Evolutionary conservation across 306 rosid genomes (phyloP), one percentile per base, ranked within the genome.

Genomic region (Gynostemma pentaphyllum): DNA sequence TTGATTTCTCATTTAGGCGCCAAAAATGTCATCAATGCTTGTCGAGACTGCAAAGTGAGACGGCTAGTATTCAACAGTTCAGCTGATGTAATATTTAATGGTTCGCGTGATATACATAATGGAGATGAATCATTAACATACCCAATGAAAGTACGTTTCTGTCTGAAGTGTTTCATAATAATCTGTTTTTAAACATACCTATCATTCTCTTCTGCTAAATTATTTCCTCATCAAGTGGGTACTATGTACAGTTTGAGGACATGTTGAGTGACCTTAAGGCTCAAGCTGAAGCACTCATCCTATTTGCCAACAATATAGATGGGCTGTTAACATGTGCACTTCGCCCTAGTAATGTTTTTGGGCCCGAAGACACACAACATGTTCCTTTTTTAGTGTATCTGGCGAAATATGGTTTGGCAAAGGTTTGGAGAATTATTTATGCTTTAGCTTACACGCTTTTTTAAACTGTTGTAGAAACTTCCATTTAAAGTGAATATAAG

Each of bases 241-340:
- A 61, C 68, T 64, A 64, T 79, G 62, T 81, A 74, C 85, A 87
- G 95, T 76, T 77, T 56, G 88, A 79, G 66, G 69, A 78, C 75
- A 73, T 71, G 53, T 67, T 80, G 67, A 76, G 79, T 75, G 97
- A 87, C 73, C 81, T 90, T 41, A 87, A 76, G 88, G 87, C 90
- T 73, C 95, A 90, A 76, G 95, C 94, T 55, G 95, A 90, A 70
- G 86, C 94, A 52, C 76, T 90, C 78, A 41, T 90, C 78, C 74
- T 87, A 56, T 62, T 50, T 55, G 86, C 84, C 62, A 87, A 90
- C 69, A 73, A 83, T 60, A 76, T 85, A 72, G 90, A 87, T 76
- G 95, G 90, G 67, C 82, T 90, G 52, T 78, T 79, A 75, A 90
- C 94, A 32, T 87, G 97, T 71, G 82, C 87, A n/a, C 86, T 90